Evolutionary conservation across 2,329 filamentous ascomycete species (phyloP), one percentile per base, ranked within the genome.

Genomic region (Trichothecium roseum): DNA sequence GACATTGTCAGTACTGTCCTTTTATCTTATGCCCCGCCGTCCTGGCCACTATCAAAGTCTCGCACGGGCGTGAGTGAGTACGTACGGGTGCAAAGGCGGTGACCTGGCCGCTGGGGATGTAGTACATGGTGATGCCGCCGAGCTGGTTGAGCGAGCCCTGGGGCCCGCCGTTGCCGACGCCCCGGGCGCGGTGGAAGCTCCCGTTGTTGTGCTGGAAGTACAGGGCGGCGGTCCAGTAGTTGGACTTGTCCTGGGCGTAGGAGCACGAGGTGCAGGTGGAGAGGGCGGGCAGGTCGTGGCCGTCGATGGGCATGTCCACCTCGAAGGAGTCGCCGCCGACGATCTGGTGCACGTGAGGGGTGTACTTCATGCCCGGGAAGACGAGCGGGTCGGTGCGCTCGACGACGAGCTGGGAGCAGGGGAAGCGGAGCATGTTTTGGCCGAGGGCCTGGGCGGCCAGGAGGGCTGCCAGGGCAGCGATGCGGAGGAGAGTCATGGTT

Each of bases 311-410:
- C 64, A 68, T 67, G 4, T 62, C 55, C 2, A 55, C 51, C 38
- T 66, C 65, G 54, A 68, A 68, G 3, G 63, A 62, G 45, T 67
- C 63, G 38, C 62, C 61, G 33, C 62, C 63, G 30, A 64, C 61
- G 37, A 66, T 60, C 52, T 66, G 62, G 52, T 66, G 63, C 38
- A 66, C 54, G 46, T 66, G 63, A 26, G 61, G 61, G 14, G 62
- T 60, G 54, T 62, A 64, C 29, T 49, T 53, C 52, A 57, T 49
- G 39, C 62, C 63, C 8, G 62, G 62, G 52, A 64, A 64, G 41
- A 65, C 62, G 32, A 66, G 48, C 24, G 63, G 63, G 50, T 66
- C 63, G 45, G 58, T 55, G 29, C 62, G 60, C 50, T 66, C 63
- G 35, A 66, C 60, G 27, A 64, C 61, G 18, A 66, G 56, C 52